Conservation (phyloP, 352 stramenopile species). For the Globisporangium orthogonon region DNA sequence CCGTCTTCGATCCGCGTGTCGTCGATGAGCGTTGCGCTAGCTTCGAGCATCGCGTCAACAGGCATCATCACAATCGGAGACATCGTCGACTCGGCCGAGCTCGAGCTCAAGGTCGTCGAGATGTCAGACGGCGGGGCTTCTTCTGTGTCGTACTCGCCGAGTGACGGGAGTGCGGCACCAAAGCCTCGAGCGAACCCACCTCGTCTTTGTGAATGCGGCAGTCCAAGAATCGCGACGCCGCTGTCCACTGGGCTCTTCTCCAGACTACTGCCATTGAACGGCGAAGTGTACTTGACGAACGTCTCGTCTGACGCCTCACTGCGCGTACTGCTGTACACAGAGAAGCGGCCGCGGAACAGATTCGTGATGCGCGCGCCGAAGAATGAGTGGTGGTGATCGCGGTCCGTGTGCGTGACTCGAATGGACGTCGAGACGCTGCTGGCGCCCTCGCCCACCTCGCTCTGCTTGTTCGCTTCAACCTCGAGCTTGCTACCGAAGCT, state of each 20-base stretch:
- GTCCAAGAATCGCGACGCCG: slow-evolving; percentile 23
- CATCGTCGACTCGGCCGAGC: slow-evolving; percentile 29
- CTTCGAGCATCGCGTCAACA: slow-evolving; percentile 47
- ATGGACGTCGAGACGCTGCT: slow-evolving; percentile 61
- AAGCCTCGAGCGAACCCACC: slow-evolving; percentile 18
- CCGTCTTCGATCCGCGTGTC: slow-evolving; percentile 7
- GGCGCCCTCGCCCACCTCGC: slow-evolving; percentile 23
- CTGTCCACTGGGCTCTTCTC: background rate
- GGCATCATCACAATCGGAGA: slow-evolving; percentile 42
- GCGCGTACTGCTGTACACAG: slow-evolving; percentile 26
- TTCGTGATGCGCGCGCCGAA: slow-evolving; percentile 51
- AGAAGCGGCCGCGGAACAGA: slow-evolving; percentile 48
- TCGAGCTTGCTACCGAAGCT: slow-evolving; percentile 19
- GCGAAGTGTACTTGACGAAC: slow-evolving; percentile 46
- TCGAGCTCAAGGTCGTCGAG: slow-evolving; percentile 31
- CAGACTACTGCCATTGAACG: slow-evolving; percentile 21
- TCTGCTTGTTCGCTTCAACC: background rate
- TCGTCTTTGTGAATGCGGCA: slow-evolving; percentile 9
- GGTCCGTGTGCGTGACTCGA: slow-evolving; percentile 24
- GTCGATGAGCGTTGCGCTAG: slow-evolving; percentile 27
- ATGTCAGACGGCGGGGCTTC: slow-evolving; percentile 24
- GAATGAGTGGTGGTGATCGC: slow-evolving; percentile 33
- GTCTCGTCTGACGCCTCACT: slow-evolving; percentile 19
- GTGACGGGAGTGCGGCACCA: slow-evolving; percentile 44
- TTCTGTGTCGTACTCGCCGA: slow-evolving; percentile 52